Percentiles rank a stretch among this genome's conserved stretches.
phyloP scores from a whole-genome alignment of 2,329 filamentous ascomycete genomes.

The Claviceps sp. region DNA sequence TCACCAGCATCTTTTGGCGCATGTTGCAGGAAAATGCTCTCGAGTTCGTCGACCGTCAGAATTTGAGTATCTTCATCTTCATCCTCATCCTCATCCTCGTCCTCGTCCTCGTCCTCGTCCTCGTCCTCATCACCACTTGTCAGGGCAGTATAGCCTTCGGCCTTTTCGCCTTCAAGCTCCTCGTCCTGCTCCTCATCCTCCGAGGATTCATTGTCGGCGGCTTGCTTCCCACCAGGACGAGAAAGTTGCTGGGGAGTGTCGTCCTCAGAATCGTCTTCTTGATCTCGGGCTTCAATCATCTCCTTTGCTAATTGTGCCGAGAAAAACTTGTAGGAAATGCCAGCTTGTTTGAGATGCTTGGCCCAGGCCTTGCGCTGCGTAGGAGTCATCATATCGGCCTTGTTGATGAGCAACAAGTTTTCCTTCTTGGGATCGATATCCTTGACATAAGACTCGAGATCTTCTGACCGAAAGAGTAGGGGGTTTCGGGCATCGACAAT shows the following conservation, averaged over 20 bases:
- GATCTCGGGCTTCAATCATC: conserved; percentile 58
- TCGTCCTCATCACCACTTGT: conserved; percentile 26
- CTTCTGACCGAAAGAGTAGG: conserved; percentile 83
- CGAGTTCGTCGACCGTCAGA: conserved; percentile 82
- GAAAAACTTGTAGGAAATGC: conserved; percentile 91
- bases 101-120: conserved; percentile 19
- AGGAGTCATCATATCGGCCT: conserved; percentile 96
- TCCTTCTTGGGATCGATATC: conserved; percentile 79
- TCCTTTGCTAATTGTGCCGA: conserved; percentile 88
- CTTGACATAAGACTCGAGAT: conserved; percentile 88
- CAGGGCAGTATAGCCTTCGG: conserved; percentile 20
- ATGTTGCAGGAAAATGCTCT: conserved; percentile 73
- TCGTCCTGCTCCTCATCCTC: conserved; percentile 25
- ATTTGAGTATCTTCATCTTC: conserved; percentile 54
- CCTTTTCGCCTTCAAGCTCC: conserved; percentile 22
- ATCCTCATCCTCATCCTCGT: too few species aligned
- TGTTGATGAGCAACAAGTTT: conserved; percentile 90
- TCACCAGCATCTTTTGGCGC: conserved; percentile 40
- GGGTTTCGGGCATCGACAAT: conserved; percentile 97
- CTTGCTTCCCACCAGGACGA: conserved; percentile 16
- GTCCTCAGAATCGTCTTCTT: conserved; percentile 34
- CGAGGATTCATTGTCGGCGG: conserved; percentile 10
- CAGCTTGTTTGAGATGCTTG: conserved; percentile 64
- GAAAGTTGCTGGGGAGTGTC: conserved; percentile 10
- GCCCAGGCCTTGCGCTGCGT: conserved; percentile 77